Evolutionary conservation across 345 rosid genomes (phyloP).

Genomic region (Triadica sebifera): DNA sequence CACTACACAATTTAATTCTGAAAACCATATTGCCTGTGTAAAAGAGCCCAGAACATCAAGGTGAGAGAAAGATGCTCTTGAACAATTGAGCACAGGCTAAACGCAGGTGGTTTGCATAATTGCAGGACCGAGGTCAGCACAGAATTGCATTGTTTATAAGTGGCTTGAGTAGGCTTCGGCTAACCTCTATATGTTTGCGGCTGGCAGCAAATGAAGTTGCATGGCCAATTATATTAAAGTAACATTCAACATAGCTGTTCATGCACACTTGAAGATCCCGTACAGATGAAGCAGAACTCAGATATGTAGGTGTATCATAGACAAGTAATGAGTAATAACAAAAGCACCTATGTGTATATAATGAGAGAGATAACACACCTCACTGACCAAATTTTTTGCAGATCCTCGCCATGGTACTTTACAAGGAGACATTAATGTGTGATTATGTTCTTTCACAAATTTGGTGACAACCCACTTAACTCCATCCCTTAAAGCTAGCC

Average conservation of each 20-base stretch:
- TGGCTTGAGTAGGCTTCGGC: too few relatives aligned
- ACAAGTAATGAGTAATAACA: background rate
- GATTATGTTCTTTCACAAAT: slow-evolving; percentile 43
- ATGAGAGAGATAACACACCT: slow-evolving; percentile 26
- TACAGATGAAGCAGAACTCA: background rate
- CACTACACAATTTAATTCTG: background rate
- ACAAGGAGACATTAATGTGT: slow-evolving; percentile 38
- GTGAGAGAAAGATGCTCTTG: background rate
- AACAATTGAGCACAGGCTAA: background rate
- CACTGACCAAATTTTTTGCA: slow-evolving; percentile 32
- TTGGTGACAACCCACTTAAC: slow-evolving; percentile 45
- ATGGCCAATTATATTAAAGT: too few relatives aligned
- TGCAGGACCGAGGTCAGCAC: background rate
- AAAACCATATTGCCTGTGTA: background rate
- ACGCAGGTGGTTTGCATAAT: background rate
- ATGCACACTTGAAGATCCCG: background rate
- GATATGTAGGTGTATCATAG: background rate
- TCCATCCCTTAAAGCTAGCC: slow-evolving; percentile 45
- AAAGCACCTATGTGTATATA: background rate
- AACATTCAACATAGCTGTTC: too few relatives aligned
- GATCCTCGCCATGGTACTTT: slow-evolving; percentile 51
- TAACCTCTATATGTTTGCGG: too few relatives aligned
- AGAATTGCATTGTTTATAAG: background rate
- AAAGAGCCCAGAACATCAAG: background rate
- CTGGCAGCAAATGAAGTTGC: too few relatives aligned